Base-by-base conservation (phyloP, 441 rosid genomes). In the Cnidoscolus chayamansa region DNA sequence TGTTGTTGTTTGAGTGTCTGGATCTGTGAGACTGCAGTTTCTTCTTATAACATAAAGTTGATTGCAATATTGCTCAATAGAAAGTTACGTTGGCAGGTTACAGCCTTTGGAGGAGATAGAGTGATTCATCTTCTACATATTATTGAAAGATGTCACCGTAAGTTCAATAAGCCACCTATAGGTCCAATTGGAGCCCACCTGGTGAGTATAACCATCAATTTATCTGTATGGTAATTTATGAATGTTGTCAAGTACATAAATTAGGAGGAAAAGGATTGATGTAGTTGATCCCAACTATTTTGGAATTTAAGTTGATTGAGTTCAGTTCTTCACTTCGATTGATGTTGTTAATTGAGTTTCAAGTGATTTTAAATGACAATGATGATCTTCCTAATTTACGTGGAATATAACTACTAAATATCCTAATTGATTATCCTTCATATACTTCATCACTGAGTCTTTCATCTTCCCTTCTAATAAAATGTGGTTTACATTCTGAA, bases 101-200 rank as follows among this genome's bases (percentile, higher is more conserved):
- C 97, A 16, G 98, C 98, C 66, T 96, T 96, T 86, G 99, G 99
- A 63, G 98, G 99, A 80, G 91, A 89, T 1, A 87, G 72, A 82
- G 99, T 96, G 77, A 86, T 90, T 66, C n/a, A 81, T 73, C 98
- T 96, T 70, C 86, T 96, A 61, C 90, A 80, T 67, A 78, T 78
- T 70, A 93, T 96, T 74, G 98, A 96, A 80, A 87, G 88, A 76
- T 79, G 78, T 74, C 90, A 84, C 43, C 83, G 70, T 50, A 77
- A 73, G 75, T 96, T 96, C 78, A 73, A 70, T 67, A 85, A 77
- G 81, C 93, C 98, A 32, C 99, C 98, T 19, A 89, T 96, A 76
- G 99, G 99, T 84, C 99, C 99, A 61, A 87, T 93, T 79, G 99
- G 99, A 72, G 86, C 91, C 62, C 98, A 93, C 84, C 75, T 96